A percentile compares a stretch with the other conserved stretches of the same genome.
phyloP scores from a whole-genome alignment of 768 basidiomycete species.

The Lactarius trivialis region DNA sequence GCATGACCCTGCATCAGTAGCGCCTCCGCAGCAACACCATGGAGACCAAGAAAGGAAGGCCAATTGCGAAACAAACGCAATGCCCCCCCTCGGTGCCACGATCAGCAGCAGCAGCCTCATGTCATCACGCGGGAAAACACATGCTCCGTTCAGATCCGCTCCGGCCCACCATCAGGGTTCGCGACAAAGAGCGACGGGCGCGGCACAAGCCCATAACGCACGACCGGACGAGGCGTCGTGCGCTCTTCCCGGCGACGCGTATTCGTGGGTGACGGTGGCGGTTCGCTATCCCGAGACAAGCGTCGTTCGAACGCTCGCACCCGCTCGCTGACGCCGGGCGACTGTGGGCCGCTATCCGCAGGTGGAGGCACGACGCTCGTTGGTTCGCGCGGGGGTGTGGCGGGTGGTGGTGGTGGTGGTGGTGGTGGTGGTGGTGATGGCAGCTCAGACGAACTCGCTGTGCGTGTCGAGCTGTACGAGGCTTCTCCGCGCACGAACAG shows the following conservation, averaged over 20 bases:
- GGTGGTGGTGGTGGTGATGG: not conserved
- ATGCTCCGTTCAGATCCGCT: constrained; percentile 24
- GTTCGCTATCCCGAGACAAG: constrained; percentile 41
- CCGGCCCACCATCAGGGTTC: constrained; percentile 48
- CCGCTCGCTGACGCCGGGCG: constrained; percentile 40
- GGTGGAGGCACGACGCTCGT: not conserved
- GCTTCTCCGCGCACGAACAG: constrained; percentile 10
- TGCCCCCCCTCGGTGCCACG: not conserved
- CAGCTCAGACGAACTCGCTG: constrained; percentile 1
- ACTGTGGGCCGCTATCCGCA: not conserved
- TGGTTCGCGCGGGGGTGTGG: not conserved
- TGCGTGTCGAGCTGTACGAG: constrained; percentile 5
- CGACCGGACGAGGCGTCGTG: constrained; percentile 27
- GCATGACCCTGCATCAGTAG: not conserved
- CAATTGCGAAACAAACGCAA: not conserved
- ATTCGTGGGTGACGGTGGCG: constrained; percentile 37
- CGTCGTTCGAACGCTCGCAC: constrained; percentile 54
- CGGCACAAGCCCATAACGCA: constrained; percentile 62
- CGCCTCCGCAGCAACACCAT: not conserved
- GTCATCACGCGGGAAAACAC: not conserved
- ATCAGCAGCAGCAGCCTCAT: not conserved
- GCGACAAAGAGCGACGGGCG: constrained; percentile 62
- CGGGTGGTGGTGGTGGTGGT: not conserved
- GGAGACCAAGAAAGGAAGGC: not conserved
- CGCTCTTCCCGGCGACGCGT: constrained; percentile 38